Evolutionary conservation across 2,329 filamentous ascomycete genomes (phyloP).

Genomic region (Aspergillus vadensis): DNA sequence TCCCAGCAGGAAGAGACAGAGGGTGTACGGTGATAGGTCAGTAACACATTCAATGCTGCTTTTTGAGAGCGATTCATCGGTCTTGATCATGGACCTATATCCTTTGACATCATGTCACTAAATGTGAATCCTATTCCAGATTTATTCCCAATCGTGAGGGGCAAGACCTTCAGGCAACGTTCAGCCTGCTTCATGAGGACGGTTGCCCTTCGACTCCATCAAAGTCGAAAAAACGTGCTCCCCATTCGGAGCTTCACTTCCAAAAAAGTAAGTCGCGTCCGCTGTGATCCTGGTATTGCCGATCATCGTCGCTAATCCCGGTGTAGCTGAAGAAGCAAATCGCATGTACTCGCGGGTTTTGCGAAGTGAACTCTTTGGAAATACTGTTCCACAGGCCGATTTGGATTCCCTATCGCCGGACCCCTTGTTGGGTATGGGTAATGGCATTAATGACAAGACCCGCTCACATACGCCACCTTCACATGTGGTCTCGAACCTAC

Average conservation of each 20-base stretch:
- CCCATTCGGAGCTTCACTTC: constrained; percentile 88
- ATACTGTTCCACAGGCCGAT: constrained; percentile 79
- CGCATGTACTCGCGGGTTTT: constrained; percentile 85
- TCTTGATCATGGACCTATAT: neutral
- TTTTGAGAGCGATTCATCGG: neutral
- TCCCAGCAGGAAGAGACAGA: constrained; percentile 68
- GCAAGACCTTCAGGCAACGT: constrained; percentile 90
- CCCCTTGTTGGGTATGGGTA: constrained; percentile 47
- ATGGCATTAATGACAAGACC: constrained; percentile 63
- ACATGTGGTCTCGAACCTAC: constrained; percentile 64
- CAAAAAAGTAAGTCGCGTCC: constrained; percentile 71
- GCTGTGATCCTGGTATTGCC: constrained; percentile 9
- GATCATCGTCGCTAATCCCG: constrained; percentile 17
- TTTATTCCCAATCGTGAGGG: constrained; percentile 95
- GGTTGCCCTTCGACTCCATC: constrained; percentile 90
- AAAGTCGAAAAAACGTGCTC: constrained; percentile 77
- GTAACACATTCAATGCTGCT: constrained; percentile 21
- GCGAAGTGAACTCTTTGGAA: constrained; percentile 89
- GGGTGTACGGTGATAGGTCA: constrained; percentile 66
- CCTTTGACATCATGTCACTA: constrained; percentile 9
- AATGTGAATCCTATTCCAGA: constrained; percentile 51
- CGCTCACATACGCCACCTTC: constrained; percentile 80
- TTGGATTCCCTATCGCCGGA: constrained; percentile 65
- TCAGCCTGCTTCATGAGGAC: constrained; percentile 87
- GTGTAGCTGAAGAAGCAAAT: constrained; percentile 84